Evolutionary conservation across 345 rosid genomes (phyloP), one percentile per base, ranked within the genome.

Genomic region (Moricandia moricandioides): DNA sequence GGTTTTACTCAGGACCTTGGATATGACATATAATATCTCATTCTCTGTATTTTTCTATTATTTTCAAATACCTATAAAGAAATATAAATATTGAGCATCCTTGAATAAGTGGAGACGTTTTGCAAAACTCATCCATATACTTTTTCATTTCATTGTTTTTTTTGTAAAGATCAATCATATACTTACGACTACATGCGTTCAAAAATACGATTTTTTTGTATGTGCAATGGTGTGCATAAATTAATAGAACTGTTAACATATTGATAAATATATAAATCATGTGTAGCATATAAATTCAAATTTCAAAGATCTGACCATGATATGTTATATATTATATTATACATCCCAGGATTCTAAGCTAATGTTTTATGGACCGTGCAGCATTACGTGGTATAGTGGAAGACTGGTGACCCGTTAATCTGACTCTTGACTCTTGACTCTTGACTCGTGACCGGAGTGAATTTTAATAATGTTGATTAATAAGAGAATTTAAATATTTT

Each of bases 381-480:
- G 39, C 62, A 47, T 71, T 64, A 57, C 31, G 80, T 57, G 66
- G 33, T n/a, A 51, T 77, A 64, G 80, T 71, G 61, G 72, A 49
- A 77, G 62, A 71, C 62, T 65, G 14, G 56, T 71, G 70, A 69
- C 66, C 62, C 66, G 71, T 55, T 69, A 70, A 71, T 65, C 60
- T 55, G 60, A 10, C 7, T 7, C 39, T 61, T 72, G 62, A 62
- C 62, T 68, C 79, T 65, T 62, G 75, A 9, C 56, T 7, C 39
- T 61, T 72, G 63, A 45, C 59, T 66, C 79, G 69, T 60, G 73
- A 70, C 75, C 75, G 60, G 66, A 76, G 52, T 43, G 51, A 54
- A 54, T 63, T 40, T 29, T 6, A 56, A 57, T 37, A 62, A 11
- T 75, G 49, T 27, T 24, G 52, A 45, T 13, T 45, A 45, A 45